Base-by-base conservation (phyloP, 2,329 filamentous ascomycete species). In the Pezicula rhizophila region DNA sequence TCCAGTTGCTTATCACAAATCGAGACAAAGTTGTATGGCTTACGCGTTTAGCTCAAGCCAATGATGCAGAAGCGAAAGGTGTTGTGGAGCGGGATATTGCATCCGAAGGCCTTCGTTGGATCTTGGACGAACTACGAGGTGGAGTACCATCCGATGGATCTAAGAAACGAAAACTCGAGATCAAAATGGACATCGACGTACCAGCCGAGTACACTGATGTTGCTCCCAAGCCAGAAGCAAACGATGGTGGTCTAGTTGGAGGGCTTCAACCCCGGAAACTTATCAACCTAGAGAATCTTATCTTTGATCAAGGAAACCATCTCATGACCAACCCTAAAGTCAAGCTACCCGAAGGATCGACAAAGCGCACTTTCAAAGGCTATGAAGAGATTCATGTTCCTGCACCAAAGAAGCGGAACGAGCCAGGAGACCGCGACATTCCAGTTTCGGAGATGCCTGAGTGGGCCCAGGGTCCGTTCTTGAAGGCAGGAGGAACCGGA, bases 321-420 rank as follows among this genome's bases (percentile, higher is more conserved):
- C 77, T 99, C 39, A 99, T 97, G 92, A 97, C 93, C n/a, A 99
- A 99, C 61, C 87, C 90, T 6, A 96, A 90, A 64, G 93, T 99
- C 42, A 86, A 87, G 54, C 77, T 99, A 17, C 93, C 93, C 0
- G 89, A 96, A 65, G 93, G 93, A 10, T 96, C 93, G 2, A 96
- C 89, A 0, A 96, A 97, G 68, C 82, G 90, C 42, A 89, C 88
- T 0, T 96, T 96, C 72, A 99, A 99, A 68, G 93, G 93, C 31
- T 99, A 97, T 59, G 93, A 99, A 68, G 93, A 99, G 64, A 96
- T 97, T 50, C 93, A 99, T 64, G 91, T 99, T 4, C 93, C 93
- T 7, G 81, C 89, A 5, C 95, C 95, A 1, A 96, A 96, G 71
- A 85, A 89, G 59, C 89, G 87, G 53, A 84, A 79, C 56, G 89